Percentiles rank a stretch among this genome's conserved stretches.
These are phyloP conservation scores for Malus sylvestris DNA, from an alignment of 306 rosid genomes.

Conservation along the genomic window DNA sequence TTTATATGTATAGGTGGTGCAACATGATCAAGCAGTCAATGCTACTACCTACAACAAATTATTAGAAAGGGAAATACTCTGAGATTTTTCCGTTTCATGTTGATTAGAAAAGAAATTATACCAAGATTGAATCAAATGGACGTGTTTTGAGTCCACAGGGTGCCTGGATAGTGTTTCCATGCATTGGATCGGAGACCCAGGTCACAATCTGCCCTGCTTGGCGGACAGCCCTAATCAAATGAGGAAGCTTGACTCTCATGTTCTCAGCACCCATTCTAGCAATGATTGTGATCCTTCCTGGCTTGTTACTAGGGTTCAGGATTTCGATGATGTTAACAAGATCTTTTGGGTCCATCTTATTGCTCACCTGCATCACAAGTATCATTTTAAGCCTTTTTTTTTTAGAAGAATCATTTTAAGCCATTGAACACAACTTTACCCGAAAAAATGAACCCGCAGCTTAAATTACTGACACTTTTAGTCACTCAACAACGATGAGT, in stretches of 20 bases:
- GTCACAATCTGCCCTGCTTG: slow-evolving; percentile 70
- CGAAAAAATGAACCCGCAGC: neutral
- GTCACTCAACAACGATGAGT: neutral
- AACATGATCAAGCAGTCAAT: neutral
- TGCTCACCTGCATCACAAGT: slow-evolving; percentile 50
- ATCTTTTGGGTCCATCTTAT: slow-evolving; percentile 72
- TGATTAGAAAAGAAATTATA: slow-evolving; percentile 10
- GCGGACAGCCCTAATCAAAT: slow-evolving; percentile 70
- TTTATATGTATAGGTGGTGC: neutral
- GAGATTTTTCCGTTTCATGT: neutral
- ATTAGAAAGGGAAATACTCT: neutral
- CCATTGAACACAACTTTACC: neutral
- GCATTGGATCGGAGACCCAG: slow-evolving; percentile 79
- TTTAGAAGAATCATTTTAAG: neutral
- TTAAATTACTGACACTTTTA: neutral
- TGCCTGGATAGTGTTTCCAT: slow-evolving; percentile 69
- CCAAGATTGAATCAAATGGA: slow-evolving; percentile 68
- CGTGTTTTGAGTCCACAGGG: slow-evolving; percentile 78
- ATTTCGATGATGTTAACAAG: slow-evolving; percentile 60
- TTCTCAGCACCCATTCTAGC: slow-evolving; percentile 79
- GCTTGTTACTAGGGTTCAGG: slow-evolving; percentile 60
- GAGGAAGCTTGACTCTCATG: slow-evolving; percentile 67
- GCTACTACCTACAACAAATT: too few species aligned
- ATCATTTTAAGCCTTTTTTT: neutral
- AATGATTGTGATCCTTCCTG: slow-evolving; percentile 62